phyloP scores from a whole-genome alignment of 225 moss, liverwort and hornwort species.

The Neckera pumila region DNA sequence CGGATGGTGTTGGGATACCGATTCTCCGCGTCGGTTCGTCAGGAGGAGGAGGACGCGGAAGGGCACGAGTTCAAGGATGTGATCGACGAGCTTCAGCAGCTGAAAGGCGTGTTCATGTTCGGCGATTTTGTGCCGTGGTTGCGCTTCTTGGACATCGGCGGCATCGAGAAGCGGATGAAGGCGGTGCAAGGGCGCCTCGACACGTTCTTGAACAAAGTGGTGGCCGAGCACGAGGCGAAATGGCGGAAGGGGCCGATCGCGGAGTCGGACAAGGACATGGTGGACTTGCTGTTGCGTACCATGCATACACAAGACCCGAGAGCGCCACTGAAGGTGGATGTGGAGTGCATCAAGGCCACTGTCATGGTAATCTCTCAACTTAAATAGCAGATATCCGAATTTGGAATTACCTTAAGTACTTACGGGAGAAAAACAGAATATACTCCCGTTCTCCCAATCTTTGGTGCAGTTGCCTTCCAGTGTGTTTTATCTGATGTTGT shows the following conservation, averaged over 20 bases:
- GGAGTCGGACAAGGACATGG: constrained; percentile 21
- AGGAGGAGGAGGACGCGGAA: neutral
- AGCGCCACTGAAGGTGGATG: neutral
- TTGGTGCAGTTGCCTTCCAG: neutral
- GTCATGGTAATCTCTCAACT: neutral
- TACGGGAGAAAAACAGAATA: no score
- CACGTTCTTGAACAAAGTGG: neutral
- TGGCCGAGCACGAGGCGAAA: constrained; percentile 15
- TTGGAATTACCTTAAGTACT: neutral
- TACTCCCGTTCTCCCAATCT: neutral
- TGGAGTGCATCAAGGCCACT: constrained; percentile 5
- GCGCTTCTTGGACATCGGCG: constrained; percentile 4
- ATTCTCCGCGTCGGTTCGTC: neutral
- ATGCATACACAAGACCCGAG: neutral
- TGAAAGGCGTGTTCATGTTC: constrained; percentile 10
- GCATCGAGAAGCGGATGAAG: constrained; percentile 26
- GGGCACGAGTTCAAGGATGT: neutral
- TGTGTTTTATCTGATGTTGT: neutral
- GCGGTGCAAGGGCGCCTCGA: constrained; percentile 1
- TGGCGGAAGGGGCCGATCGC: neutral
- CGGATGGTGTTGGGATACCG: constrained; percentile 9
- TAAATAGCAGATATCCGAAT: neutral
- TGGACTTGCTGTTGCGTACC: constrained; percentile 14
- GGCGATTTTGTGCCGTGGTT: constrained; percentile 25
- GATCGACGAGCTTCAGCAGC: neutral